Percentiles rank a stretch among this genome's conserved stretches.
phyloP scores from a whole-genome alignment of 2,329 filamentous ascomycete genomes.

The Macrophomina phaseolina region DNA sequence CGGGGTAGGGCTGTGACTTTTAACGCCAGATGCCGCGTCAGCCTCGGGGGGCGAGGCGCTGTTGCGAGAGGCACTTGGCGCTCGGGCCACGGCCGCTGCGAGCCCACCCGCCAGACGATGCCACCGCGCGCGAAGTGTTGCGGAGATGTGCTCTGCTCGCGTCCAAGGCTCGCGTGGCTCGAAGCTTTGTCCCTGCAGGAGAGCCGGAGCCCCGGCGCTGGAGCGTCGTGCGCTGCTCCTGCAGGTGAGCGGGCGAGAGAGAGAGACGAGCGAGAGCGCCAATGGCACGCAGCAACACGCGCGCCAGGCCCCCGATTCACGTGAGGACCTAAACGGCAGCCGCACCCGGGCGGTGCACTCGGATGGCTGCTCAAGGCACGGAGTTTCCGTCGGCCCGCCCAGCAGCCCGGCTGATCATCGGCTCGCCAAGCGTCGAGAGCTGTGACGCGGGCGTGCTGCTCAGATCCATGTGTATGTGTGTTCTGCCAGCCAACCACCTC shows the following conservation, averaged over 20 bases:
- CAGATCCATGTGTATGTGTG: neutral
- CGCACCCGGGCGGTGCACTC: too few relatives aligned
- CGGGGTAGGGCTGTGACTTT: constrained; percentile 27
- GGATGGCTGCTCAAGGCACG: neutral
- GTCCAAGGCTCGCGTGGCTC: neutral
- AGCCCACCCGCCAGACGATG: constrained; percentile 16
- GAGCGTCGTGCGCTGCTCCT: neutral
- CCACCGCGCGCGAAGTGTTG: neutral
- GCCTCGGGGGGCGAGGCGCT: constrained; percentile 23
- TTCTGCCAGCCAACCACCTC: neutral
- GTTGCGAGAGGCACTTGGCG: constrained; percentile 17
- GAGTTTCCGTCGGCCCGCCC: constrained; percentile 12
- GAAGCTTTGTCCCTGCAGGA: constrained; percentile 4
- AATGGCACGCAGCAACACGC: neutral
- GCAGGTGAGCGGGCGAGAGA: neutral
- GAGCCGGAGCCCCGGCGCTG: neutral
- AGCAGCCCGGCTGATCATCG: neutral
- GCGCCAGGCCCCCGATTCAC: neutral
- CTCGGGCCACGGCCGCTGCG: constrained; percentile 7
- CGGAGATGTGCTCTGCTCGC: neutral
- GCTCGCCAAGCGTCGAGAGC: neutral
- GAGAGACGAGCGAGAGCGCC: neutral
- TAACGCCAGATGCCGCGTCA: constrained; percentile 26
- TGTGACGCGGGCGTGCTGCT: constrained; percentile 13
- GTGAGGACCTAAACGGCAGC: too few relatives aligned